Evolutionary conservation across 1,284 basidiomycete genomes (phyloP).

Genomic region (Melampsora larici-populina): DNA sequence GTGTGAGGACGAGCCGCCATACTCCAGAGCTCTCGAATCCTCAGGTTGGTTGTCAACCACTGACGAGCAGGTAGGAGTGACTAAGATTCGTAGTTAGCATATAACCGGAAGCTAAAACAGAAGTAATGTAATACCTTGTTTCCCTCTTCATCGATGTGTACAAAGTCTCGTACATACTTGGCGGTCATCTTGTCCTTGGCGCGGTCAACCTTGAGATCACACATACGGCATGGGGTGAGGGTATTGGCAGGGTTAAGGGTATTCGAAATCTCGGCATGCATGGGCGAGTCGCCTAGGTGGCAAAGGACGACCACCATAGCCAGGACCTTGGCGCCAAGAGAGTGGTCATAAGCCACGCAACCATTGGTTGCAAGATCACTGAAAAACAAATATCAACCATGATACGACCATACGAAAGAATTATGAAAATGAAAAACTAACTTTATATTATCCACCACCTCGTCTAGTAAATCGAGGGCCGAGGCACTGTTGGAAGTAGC

Average conservation of each 20-base stretch:
- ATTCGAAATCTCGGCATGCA: slow-evolving; percentile 9
- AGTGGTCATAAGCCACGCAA: not conserved
- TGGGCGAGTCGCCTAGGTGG: slow-evolving; percentile 24
- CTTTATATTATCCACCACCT: slow-evolving; percentile 9
- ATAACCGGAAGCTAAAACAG: too few relatives aligned
- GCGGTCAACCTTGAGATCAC: not conserved
- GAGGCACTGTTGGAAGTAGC: not conserved
- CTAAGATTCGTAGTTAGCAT: too few relatives aligned
- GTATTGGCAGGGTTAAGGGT: slow-evolving; percentile 2
- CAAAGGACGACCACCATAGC: not conserved
- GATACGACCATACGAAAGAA: not conserved
- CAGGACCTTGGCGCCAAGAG: not conserved
- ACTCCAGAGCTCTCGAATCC: too few relatives aligned
- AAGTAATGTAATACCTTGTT: too few relatives aligned
- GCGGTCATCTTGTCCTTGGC: too few relatives aligned
- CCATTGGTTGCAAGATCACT: slow-evolving; percentile 2
- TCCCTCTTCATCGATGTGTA: too few relatives aligned
- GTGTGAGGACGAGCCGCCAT: too few relatives aligned
- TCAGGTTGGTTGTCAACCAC: too few relatives aligned
- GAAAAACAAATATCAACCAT: too few relatives aligned
- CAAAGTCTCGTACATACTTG: too few relatives aligned
- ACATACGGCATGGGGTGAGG: not conserved
- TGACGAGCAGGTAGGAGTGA: too few relatives aligned
- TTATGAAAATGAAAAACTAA: not conserved
- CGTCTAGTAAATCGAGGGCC: too few relatives aligned